Evolutionary conservation across 2,329 filamentous ascomycete genomes (phyloP), one percentile per base, ranked within the genome.

Genomic region (Cladosporium sp.): DNA sequence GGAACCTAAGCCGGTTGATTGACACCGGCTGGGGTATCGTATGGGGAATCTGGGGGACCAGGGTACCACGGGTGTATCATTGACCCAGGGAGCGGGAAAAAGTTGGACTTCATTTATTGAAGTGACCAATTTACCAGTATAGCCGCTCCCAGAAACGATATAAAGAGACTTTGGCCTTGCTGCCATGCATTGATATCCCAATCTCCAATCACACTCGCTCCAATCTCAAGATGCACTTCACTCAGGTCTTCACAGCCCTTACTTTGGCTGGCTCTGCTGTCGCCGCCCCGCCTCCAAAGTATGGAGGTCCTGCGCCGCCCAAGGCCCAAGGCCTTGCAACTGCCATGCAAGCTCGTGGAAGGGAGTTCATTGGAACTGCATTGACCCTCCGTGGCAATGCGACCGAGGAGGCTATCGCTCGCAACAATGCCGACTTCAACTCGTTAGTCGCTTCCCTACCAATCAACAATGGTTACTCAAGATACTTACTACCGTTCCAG

Each of bases 351-450:
- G 36, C 34, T 12, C 60, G 61, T 45, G 70, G 70, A 14, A 70
- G 70, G n/a, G 62, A 62, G 3, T 74, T 71, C 60, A 70, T 74
- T 25, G 72, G 72, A 39, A 73, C 71, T 12, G 71, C 72, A 8
- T 51, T 74, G 28, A 73, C 71, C 3, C 68, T 74, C 51, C 69
- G 71, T 36, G 66, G 62, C 55, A 71, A 72, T 22, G 47, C 55
- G 19, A 47, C 55, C 15, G 65, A 67, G 45, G 52, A 59, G 22
- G 63, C 63, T 15, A 63, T 67, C 58, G 56, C 61, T 40, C 42
- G 59, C 64, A 71, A 70, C 62, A 17, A 30, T 39, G 56, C 54
- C 36, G 64, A 65, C 61, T 63, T 63, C 56, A 63, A 59, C 39
- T 45, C 47, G 56, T 59, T 9, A 43, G 56, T 45, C 12, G 15